phyloP scores from a whole-genome alignment of 1,284 basidiomycete genomes.

The Ceratobasidium sp. region DNA sequence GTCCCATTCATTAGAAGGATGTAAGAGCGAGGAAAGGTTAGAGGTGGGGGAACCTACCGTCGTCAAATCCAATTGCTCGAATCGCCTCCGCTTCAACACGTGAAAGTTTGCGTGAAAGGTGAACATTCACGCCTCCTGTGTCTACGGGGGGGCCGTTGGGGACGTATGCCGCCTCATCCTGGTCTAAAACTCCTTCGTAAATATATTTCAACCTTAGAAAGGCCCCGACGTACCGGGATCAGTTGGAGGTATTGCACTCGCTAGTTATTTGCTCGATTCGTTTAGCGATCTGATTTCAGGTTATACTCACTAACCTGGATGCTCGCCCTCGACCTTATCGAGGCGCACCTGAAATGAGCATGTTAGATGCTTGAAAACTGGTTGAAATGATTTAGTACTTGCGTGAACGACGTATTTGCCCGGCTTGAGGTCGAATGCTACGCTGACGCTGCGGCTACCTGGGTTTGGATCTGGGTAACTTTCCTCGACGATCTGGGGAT shows the following conservation, averaged over 20 bases:
- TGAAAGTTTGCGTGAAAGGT: too few species aligned
- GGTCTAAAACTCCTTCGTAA: too few species aligned
- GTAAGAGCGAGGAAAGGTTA: too few species aligned
- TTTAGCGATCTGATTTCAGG: too few species aligned
- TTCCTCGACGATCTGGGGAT: slow-evolving; percentile 50
- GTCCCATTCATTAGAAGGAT: too few species aligned
- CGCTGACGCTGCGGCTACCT: slow-evolving; percentile 60
- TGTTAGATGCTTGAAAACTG: background rate
- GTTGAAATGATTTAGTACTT: slow-evolving; percentile 46
- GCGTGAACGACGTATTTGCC: slow-evolving; percentile 71
- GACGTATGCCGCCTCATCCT: too few species aligned
- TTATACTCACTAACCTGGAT: background rate
- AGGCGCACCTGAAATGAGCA: slow-evolving; percentile 54
- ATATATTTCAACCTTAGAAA: slow-evolving; percentile 25
- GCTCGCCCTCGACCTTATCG: slow-evolving; percentile 58
- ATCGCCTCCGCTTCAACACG: too few species aligned
- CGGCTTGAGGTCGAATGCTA: slow-evolving; percentile 61
- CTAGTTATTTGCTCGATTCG: too few species aligned
- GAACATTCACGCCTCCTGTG: too few species aligned
- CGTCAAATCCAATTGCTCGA: too few species aligned
- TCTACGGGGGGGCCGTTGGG: too few species aligned
- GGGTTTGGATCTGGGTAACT: slow-evolving; percentile 57
- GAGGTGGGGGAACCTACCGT: too few species aligned
- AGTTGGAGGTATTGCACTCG: slow-evolving; percentile 21
- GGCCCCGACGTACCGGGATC: slow-evolving; percentile 46